Base-by-base conservation (phyloP, 805 yeast species). In the Ogataea methylovora region DNA sequence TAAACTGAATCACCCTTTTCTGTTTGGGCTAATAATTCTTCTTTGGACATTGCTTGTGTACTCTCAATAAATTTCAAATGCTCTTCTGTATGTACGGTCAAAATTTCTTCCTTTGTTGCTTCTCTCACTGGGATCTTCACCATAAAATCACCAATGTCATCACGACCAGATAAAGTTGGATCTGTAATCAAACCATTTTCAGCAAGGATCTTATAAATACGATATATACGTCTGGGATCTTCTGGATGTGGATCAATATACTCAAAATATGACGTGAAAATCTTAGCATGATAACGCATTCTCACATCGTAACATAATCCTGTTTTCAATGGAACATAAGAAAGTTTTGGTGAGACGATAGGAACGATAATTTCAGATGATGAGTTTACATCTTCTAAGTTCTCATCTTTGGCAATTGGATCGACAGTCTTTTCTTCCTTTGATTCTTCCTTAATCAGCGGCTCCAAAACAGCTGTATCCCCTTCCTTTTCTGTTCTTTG, bases 201-300 rank as follows among this genome's bases (percentile, higher is more conserved):
- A 0, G 96, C 97, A 29, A 92, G 69, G 27, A 84, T 82, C 60
- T 92, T 87, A 63, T 92, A 92, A 30, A 92, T 84, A 37, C 97
- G 71, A 60, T 88, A 92, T 24, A 90, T 88, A 46, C 99, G 76
- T 42, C 98, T 71, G 9, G 99, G 99, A 53, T 92, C 98, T 56
- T 92, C 99, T 4, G 99, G 99, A 54, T 92, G 99, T 2, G 97
- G 98, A 53, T 92, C 98, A 34, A 90, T 85, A 58, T 90, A 90
- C 56, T 90, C 96, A 48, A 76, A 84, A 46, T 90, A 85, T 2
- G 92, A 82, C 3, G 95, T 85, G 61, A 84, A 88, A 34, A 92
- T 80, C 53, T 87, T 85, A 26, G 97, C 95, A 56, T 92, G 99
- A 57, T 90, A 92, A 41, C 98, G 71, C 97, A 92, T 92, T 42